A percentile compares a stretch with the other conserved stretches of the same genome.
Evolutionary conservation across 257 asterid species (phyloP).

Genomic region (Solanum corneliomulleri): DNA sequence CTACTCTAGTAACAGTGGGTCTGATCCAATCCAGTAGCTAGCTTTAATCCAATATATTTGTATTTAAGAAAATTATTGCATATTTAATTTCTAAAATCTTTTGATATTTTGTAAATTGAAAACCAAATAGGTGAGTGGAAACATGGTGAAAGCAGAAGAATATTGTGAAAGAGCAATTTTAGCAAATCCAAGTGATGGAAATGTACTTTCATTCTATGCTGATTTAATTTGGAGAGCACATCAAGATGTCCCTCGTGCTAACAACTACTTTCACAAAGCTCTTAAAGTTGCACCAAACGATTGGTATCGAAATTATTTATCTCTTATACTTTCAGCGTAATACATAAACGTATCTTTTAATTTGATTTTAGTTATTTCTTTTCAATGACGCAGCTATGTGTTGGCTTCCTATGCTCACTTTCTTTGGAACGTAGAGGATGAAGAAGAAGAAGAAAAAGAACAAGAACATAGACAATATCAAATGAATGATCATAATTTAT

Average conservation of each 20-base stretch:
- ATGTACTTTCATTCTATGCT: conserved; percentile 30
- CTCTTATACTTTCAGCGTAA: neutral
- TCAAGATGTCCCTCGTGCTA: conserved; percentile 28
- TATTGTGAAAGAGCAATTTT: conserved; percentile 46
- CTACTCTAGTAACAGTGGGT: no score
- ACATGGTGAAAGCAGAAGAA: conserved; percentile 31
- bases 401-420: conserved; percentile 50
- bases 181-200: conserved; percentile 29
- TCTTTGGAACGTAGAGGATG: conserved; percentile 48
- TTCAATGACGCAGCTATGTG: conserved; percentile 20
- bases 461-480: neutral
- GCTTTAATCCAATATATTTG: no score
- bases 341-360: no score
- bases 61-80: no score
- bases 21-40: no score
- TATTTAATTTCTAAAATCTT: neutral
- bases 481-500: neutral
- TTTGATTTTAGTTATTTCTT: neutral
- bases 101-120: neutral
- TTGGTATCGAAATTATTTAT: conserved; percentile 13
- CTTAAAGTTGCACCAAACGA: conserved; percentile 31
- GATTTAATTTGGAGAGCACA: conserved; percentile 32
- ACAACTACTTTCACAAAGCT: conserved; percentile 27
- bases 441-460: neutral
- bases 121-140: conserved; percentile 22